phyloP scores from a whole-genome alignment of 1,284 basidiomycete genomes.

The Megacollybia platyphylla region DNA sequence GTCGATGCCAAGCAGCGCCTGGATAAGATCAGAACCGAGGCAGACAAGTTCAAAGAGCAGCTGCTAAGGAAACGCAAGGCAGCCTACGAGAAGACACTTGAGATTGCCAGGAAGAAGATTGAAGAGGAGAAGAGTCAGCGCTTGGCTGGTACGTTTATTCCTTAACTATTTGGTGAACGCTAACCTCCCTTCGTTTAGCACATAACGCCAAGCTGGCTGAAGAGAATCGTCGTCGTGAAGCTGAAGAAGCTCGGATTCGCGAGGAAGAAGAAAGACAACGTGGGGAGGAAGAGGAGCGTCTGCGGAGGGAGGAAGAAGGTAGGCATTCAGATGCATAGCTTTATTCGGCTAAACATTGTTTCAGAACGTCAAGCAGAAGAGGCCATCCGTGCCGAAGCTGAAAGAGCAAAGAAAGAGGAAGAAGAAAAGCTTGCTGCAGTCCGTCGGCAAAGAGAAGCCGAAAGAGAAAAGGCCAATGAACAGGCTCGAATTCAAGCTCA shows the following conservation, averaged over 20 bases:
- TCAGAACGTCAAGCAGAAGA: constrained; percentile 44
- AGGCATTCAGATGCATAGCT: not conserved
- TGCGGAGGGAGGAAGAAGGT: constrained; percentile 27
- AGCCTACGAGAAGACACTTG: constrained; percentile 57
- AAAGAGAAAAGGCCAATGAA: constrained; percentile 52
- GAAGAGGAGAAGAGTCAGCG: constrained; percentile 80
- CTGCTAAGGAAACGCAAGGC: constrained; percentile 58
- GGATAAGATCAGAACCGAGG: constrained; percentile 68
- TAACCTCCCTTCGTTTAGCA: too few relatives aligned
- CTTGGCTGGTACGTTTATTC: constrained; percentile 37
- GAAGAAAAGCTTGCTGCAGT: constrained; percentile 42
- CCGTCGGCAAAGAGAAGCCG: constrained; percentile 51
- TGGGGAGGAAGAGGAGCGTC: constrained; percentile 32
- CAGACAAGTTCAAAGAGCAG: constrained; percentile 40
- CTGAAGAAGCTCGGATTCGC: constrained; percentile 35
- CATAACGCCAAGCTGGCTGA: not conserved
- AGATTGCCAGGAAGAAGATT: constrained; percentile 58
- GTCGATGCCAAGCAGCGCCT: constrained; percentile 74
- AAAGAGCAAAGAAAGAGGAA: constrained; percentile 43
- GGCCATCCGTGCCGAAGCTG: constrained; percentile 31
- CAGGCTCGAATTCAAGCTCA: constrained; percentile 48
- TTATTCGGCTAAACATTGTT: constrained; percentile 4
- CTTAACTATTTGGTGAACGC: constrained; percentile 6
- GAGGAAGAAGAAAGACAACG: constrained; percentile 33
- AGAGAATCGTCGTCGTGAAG: constrained; percentile 22